Evolutionary conservation across 2,329 filamentous ascomycete species (phyloP).

Genomic region (Penicillium crustosum): DNA sequence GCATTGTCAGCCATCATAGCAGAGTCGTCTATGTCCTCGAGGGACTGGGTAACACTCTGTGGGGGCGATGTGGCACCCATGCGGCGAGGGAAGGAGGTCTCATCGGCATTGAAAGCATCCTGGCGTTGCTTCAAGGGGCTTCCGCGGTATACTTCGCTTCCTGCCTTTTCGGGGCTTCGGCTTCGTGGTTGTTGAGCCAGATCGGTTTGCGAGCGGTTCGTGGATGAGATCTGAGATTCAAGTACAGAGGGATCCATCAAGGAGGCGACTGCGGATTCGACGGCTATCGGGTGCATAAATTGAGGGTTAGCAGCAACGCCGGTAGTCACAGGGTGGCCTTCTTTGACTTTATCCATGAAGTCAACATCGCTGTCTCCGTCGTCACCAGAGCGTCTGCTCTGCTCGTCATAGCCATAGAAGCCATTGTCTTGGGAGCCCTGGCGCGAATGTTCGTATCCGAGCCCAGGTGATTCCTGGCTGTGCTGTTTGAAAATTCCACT

Average conservation of each 20-base stretch:
- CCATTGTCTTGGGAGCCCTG: constrained; percentile 28
- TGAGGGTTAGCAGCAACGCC: constrained; percentile 72
- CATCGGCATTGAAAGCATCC: constrained; percentile 37
- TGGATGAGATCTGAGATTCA: constrained; percentile 54
- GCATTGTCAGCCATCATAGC: constrained; percentile 67
- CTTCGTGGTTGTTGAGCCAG: constrained; percentile 40
- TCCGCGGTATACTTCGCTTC: constrained; percentile 35
- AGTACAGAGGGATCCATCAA: constrained; percentile 80
- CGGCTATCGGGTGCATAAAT: constrained; percentile 69
- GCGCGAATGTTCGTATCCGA: constrained; percentile 42
- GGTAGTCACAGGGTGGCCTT: constrained; percentile 69
- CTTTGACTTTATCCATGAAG: constrained; percentile 59
- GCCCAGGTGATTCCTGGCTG: constrained; percentile 34
- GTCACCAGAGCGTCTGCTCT: constrained; percentile 51
- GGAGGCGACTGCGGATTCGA: constrained; percentile 90
- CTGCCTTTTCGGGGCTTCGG: constrained; percentile 30
- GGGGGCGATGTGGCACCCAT: constrained; percentile 52
- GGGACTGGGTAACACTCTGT: constrained; percentile 55
- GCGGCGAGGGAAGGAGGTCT: constrained; percentile 41
- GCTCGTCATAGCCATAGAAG: constrained; percentile 48
- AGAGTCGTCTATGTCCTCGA: constrained; percentile 43
- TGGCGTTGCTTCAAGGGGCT: constrained; percentile 50
- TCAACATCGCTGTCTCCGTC: constrained; percentile 57
- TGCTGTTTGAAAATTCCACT: constrained; percentile 51
- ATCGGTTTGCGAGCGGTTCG: constrained; percentile 48